These are phyloP conservation scores for Clonostachys rosea DNA, from an alignment of 2,329 filamentous ascomycete genomes.

Conservation along the genomic window DNA sequence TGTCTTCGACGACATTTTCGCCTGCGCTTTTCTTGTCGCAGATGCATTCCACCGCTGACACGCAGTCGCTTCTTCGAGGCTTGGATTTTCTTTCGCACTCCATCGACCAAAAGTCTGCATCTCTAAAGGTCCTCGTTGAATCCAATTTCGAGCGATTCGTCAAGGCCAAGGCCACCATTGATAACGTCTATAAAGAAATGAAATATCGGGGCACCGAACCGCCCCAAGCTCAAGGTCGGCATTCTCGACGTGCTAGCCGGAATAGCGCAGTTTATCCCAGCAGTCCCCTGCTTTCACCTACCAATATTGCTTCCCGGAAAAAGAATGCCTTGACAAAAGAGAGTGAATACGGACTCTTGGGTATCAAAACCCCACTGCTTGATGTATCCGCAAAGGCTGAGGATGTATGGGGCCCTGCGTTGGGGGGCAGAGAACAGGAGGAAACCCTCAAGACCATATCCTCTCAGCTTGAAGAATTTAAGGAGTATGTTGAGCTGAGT, in stretches of 20 bases:
- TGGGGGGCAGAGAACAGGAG: conserved; percentile 88
- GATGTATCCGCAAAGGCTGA: conserved; percentile 93
- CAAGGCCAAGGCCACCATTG: conserved; percentile 93
- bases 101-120: conserved; percentile 97
- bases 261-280: conserved; percentile 52
- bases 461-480: conserved; percentile 71
- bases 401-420: conserved; percentile 93
- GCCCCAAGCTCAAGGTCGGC: conserved; percentile 33
- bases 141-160: conserved; percentile 99
- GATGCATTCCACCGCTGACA: conserved; percentile 82
- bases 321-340: conserved; percentile 93
- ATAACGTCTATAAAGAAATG: conserved; percentile 99
- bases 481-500: conserved; percentile 77
- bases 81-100: conserved; percentile 83
- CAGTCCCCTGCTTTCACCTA: conserved; percentile 25
- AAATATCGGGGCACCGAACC: conserved; percentile 63
- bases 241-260: conserved; percentile 65
- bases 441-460: conserved; percentile 78
- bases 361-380: conserved; percentile 81
- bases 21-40: conserved; percentile 89
- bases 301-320: conserved; percentile 53
- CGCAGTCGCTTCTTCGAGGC: conserved; percentile 72
- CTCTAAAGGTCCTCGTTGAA: conserved; percentile 91
- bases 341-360: conserved; percentile 83
- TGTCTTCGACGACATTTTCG: conserved; percentile 94